Evolutionary conservation across 495 filamentous ascomycete genomes (phyloP), one percentile per base, ranked within the genome.

Genomic region (Aspergillus baeticus): DNA sequence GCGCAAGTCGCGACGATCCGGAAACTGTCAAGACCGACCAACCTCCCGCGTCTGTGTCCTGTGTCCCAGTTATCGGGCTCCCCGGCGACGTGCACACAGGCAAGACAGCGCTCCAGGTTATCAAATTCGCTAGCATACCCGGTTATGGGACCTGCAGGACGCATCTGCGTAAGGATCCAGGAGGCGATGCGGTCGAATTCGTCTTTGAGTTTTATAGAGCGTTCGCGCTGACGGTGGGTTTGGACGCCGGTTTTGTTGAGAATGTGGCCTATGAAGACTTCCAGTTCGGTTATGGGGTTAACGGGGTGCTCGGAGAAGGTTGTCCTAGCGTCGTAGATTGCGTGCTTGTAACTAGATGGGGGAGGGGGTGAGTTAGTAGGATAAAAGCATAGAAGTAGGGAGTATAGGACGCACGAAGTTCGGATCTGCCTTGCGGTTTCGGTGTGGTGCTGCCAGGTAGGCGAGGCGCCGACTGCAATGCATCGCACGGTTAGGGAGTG

Each of bases 201-300:
- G 13, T 88, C 85, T 38, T 78, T 82, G 67, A 91, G 51, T 38
- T 60, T 60, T 2, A 58, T 69, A 3, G 83, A 85, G 3, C 66
- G 68, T 43, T 93, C 89, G 39, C 84, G 83, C 55, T 91, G 84
- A 1, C 82, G 75, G 47, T 72, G 77, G 14, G 74, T 84, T 57
- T 84, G 83, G 4, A 69, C 68, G 22, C 85, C 84, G 0, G 69
- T 75, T 43, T 79, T 84, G 53, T 86, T 89, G 18, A 92, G 69
- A 47, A 95, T 87, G 37, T 76, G 81, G 23, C 90, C 89, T 29
- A 82, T 78, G 65, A 92, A 90, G 20, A 89, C 87, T 70, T 96
- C 91, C 10, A 87, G 66, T 64, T 96, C 91, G 3, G 69, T 81
- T 10, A 95, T 73, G 13, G 75, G 76, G 22, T 81, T 74, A 36